phyloP scores from a whole-genome alignment of 2,329 filamentous ascomycete species.

The Cladosporium sp. region DNA sequence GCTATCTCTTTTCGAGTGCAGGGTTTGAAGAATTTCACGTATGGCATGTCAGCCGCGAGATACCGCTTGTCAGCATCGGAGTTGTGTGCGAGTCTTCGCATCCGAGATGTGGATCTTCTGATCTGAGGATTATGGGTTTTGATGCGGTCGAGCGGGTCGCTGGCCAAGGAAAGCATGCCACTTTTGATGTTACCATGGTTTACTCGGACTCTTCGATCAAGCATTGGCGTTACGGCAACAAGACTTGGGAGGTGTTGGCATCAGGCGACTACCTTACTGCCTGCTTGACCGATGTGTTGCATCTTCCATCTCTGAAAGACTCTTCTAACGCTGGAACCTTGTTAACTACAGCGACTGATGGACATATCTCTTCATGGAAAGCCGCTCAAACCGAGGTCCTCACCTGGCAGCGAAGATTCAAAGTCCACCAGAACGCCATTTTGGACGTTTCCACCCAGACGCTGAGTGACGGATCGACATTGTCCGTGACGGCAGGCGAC shows the following conservation, averaged over 20 bases:
- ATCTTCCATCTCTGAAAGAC: slow-evolving; percentile 26
- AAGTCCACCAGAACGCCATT: slow-evolving; percentile 75
- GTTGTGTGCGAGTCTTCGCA: slow-evolving; percentile 49
- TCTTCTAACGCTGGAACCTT: slow-evolving; percentile 34
- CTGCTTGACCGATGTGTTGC: slow-evolving; percentile 64
- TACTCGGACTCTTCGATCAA: slow-evolving; percentile 81
- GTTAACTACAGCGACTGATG: slow-evolving; percentile 76
- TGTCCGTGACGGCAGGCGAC: slow-evolving; percentile 76
- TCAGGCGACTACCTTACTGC: slow-evolving; percentile 44
- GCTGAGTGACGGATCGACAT: slow-evolving; percentile 31
- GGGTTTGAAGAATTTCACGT: slow-evolving; percentile 86
- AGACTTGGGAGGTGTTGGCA: slow-evolving; percentile 33
- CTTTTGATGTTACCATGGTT: slow-evolving; percentile 62
- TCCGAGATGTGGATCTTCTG: slow-evolving; percentile 50
- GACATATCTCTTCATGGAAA: slow-evolving; percentile 61
- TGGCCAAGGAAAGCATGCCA: slow-evolving; percentile 12
- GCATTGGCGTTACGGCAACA: slow-evolving; percentile 32
- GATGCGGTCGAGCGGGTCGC: slow-evolving; percentile 45
- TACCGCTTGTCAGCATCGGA: slow-evolving; percentile 52
- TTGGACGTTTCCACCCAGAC: slow-evolving; percentile 49
- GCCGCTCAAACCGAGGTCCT: slow-evolving; percentile 6
- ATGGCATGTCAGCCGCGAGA: slow-evolving; percentile 59
- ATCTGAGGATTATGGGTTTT: slow-evolving; percentile 78
- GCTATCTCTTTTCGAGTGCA: slow-evolving; percentile 76
- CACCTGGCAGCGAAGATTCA: slow-evolving; percentile 37